Percentiles rank a stretch among this genome's conserved stretches.
phyloP scores from a whole-genome alignment of 1,284 basidiomycete genomes.

The Puccinia horiana region DNA sequence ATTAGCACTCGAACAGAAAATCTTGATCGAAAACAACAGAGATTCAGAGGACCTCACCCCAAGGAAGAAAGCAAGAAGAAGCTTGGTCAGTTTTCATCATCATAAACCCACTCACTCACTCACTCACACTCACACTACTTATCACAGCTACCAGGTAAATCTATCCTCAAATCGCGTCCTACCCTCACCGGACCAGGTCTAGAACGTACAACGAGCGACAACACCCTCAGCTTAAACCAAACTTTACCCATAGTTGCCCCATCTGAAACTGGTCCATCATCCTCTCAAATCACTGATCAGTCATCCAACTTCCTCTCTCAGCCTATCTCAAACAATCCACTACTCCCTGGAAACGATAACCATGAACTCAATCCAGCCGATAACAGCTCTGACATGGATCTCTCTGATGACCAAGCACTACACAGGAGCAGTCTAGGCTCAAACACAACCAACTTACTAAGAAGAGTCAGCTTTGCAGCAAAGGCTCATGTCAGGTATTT shows the following conservation, averaged over 20 bases:
- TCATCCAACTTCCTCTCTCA: background rate
- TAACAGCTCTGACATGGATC: conserved; percentile 45
- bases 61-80: conserved; percentile 45
- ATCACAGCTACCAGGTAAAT: conserved; percentile 41
- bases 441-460: conserved; percentile 25
- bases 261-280: background rate
- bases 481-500: conserved; percentile 48
- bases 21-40: background rate
- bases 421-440: conserved; percentile 31
- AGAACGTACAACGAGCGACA: conserved; percentile 37
- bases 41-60: conserved; percentile 34
- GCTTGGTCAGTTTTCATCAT: conserved; percentile 16
- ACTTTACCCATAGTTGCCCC: background rate
- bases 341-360: background rate
- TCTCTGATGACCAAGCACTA: conserved; percentile 19
- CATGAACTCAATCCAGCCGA: conserved; percentile 17
- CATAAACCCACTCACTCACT: background rate
- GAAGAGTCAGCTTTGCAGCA: conserved; percentile 48
- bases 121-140: background rate
- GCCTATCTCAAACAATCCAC: background rate
- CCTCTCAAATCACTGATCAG: background rate
- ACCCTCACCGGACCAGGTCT: conserved; percentile 40
- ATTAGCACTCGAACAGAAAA: conserved; percentile 11
- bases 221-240: conserved; percentile 20
- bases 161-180: conserved; percentile 47